Conservation (phyloP, 768 basidiomycete genomes). For the Russula dissimulans region DNA sequence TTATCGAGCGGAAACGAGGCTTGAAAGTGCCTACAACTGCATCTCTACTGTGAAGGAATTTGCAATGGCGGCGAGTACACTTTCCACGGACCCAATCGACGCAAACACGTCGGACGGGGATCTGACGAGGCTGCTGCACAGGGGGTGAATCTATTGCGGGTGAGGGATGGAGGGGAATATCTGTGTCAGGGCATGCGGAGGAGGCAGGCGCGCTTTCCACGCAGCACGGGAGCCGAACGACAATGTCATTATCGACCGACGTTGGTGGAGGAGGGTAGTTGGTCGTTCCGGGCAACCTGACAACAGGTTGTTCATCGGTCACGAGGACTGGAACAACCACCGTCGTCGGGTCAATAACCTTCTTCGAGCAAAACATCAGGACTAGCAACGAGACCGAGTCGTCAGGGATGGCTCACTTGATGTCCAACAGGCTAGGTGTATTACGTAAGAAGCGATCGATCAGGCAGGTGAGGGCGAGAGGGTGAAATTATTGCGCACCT, state of each 20-base stretch:
- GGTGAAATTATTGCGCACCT: not conserved
- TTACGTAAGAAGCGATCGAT: not conserved
- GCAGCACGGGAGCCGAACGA: no score
- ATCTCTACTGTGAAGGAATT: not conserved
- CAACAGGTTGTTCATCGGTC: not conserved
- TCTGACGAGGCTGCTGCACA: not conserved
- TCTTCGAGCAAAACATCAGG: not conserved
- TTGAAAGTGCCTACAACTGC: not conserved
- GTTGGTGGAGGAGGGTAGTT: not conserved
- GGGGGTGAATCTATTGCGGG: not conserved
- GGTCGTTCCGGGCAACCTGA: not conserved
- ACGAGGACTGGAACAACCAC: not conserved
- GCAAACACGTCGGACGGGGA: not conserved
- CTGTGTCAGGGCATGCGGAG: no score
- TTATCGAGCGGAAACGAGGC: not conserved
- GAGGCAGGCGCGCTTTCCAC: no score
- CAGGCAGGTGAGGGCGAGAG: not conserved
- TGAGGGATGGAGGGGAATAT: not conserved
- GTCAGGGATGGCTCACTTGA: not conserved
- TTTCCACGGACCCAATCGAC: not conserved
- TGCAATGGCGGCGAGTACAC: not conserved
- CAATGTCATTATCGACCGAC: no score
- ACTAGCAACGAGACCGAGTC: not conserved
- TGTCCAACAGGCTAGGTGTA: not conserved
- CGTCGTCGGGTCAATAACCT: not conserved